These are phyloP conservation scores for Metarhizium anisopliae DNA, from an alignment of 2,329 filamentous ascomycete species.

Conservation along the genomic window DNA sequence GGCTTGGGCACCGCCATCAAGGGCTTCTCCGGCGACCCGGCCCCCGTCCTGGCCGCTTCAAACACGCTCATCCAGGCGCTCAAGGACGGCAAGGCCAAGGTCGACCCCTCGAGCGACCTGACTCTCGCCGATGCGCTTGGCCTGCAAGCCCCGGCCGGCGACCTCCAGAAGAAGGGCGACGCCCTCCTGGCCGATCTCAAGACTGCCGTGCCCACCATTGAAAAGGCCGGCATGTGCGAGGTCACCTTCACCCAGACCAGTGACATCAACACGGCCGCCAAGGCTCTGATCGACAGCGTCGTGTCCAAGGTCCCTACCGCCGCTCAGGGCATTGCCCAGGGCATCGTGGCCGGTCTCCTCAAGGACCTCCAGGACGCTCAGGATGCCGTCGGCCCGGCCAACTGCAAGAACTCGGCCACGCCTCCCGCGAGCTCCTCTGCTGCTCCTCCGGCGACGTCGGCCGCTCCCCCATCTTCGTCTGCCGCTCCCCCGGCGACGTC, in stretches of 20 bases:
- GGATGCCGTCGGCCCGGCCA: not conserved
- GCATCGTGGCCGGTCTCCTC: not conserved
- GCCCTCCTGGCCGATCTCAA: not conserved
- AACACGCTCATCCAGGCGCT: not conserved
- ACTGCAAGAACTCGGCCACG: not conserved
- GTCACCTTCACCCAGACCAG: not conserved
- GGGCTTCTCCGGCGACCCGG: not conserved
- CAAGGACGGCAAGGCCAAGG: not conserved
- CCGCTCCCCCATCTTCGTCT: not conserved
- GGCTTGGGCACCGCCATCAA: not conserved
- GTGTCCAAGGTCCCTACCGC: not conserved
- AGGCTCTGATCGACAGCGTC: not conserved
- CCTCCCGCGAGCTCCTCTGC: not conserved
- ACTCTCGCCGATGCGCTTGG: not conserved
- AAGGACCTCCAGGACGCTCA: not conserved
- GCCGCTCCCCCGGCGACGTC: not conserved
- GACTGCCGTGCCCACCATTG: not conserved
- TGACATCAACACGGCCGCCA: not conserved
- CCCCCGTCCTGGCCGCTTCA: not conserved
- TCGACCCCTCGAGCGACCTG: not conserved
- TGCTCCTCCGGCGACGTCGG: not conserved
- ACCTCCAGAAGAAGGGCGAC: not conserved
- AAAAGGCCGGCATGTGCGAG: not conserved
- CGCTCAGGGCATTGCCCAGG: conserved; percentile 1
- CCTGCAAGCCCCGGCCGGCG: not conserved